Evolutionary conservation across 805 yeast genomes (phyloP).

Genomic region (Brettanomyces bruxellensis): DNA sequence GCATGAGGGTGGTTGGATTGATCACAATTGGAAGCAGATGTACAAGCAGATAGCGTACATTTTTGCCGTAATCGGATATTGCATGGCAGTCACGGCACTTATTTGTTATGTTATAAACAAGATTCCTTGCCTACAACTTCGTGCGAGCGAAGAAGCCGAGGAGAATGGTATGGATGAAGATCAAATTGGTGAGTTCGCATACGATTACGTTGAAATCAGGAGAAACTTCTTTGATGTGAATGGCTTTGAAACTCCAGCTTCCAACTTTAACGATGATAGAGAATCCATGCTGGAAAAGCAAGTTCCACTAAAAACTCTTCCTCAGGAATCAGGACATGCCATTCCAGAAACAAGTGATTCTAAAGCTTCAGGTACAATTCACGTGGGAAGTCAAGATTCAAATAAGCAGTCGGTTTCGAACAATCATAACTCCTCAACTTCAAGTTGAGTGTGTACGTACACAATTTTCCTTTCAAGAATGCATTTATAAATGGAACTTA

Average conservation of each 20-base stretch:
- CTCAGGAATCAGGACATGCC: not conserved
- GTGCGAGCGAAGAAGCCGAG: constrained; percentile 81
- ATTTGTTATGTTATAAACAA: constrained; percentile 65
- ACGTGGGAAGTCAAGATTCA: too few species aligned
- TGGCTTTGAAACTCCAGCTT: constrained; percentile 7
- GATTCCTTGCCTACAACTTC: constrained; percentile 73
- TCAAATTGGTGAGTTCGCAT: constrained; percentile 98
- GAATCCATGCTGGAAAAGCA: not conserved
- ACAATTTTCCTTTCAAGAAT: too few species aligned
- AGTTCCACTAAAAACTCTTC: not conserved
- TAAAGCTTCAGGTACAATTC: too few species aligned
- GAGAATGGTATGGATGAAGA: constrained; percentile 90
- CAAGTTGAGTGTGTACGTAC: too few species aligned
- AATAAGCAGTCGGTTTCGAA: too few species aligned
- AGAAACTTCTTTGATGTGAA: constrained; percentile 63
- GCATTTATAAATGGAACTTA: too few species aligned
- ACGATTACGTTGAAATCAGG: constrained; percentile 94
- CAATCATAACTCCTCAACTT: too few species aligned
- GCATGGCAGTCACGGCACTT: constrained; percentile 66
- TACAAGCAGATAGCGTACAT: constrained; percentile 84
- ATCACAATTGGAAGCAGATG: constrained; percentile 84
- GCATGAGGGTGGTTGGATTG: constrained; percentile 88
- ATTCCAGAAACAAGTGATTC: too few species aligned
- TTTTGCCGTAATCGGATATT: constrained; percentile 65
- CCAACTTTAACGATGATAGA: not conserved